Percentiles rank a stretch among this genome's conserved stretches.
phyloP scores from a whole-genome alignment of 1,139 yeast species.

The Suhomyces coccinellae region DNA sequence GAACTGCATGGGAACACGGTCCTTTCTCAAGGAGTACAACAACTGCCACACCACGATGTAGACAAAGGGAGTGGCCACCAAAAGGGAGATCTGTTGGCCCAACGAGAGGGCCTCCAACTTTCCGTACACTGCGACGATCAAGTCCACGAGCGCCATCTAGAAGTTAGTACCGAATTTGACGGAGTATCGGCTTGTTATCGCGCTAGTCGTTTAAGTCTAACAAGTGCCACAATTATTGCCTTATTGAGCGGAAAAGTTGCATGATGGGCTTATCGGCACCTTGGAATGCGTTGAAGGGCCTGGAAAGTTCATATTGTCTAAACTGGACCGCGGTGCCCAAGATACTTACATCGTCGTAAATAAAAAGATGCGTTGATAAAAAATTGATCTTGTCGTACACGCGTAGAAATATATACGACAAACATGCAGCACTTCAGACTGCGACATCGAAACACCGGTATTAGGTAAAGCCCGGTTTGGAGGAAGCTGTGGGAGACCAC shows the following conservation, averaged over 20 bases:
- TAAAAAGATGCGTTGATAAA: constrained; percentile 3
- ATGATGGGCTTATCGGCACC: not conserved
- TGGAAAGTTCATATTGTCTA: not conserved
- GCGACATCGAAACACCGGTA: not conserved
- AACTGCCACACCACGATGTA: constrained; percentile 73
- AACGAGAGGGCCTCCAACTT: constrained; percentile 29
- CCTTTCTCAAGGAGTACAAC: constrained; percentile 67
- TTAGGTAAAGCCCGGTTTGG: too few species aligned
- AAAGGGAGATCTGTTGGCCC: constrained; percentile 36
- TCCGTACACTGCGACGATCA: constrained; percentile 21
- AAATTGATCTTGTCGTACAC: constrained; percentile 2
- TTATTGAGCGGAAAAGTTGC: too few species aligned
- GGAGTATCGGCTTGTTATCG: too few species aligned
- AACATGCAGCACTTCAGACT: not conserved
- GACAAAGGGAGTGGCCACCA: constrained; percentile 50
- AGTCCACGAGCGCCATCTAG: constrained; percentile 33
- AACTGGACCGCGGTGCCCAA: not conserved
- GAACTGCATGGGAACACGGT: constrained; percentile 85
- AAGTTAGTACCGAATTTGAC: not conserved
- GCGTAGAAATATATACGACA: constrained; percentile 2
- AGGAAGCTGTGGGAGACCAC: too few species aligned
- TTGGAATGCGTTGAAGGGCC: not conserved
- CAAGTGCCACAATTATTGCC: too few species aligned
- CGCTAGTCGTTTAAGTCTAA: too few species aligned
- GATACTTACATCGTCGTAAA: not conserved